phyloP scores from a whole-genome alignment of 257 asterid genomes.

The Penstemon newberryi region DNA sequence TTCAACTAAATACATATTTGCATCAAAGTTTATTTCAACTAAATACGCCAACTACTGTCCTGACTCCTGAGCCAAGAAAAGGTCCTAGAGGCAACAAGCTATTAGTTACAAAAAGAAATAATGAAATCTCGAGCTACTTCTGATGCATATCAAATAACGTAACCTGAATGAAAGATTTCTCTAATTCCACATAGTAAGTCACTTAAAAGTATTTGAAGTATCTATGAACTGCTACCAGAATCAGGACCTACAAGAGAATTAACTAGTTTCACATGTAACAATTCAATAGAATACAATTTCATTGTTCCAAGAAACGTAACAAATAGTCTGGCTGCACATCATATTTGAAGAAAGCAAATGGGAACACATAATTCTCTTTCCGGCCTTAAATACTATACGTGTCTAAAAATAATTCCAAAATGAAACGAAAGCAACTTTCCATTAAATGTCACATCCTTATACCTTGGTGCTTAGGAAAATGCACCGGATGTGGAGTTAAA shows the following conservation, averaged over 20 bases:
- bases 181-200: too few relatives aligned
- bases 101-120: background rate
- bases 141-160: slow-evolving; percentile 6
- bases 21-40: background rate
- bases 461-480: slow-evolving; percentile 82
- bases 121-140: background rate
- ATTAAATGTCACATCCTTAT: background rate
- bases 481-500: slow-evolving; percentile 50
- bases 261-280: background rate
- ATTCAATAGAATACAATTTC: background rate
- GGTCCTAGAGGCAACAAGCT: background rate
- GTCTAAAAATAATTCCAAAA: background rate
- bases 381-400: background rate
- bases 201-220: too few relatives aligned
- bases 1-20: background rate
- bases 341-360: background rate
- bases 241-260: background rate
- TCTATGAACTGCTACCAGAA: too few relatives aligned
- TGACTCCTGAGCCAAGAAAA: background rate
- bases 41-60: background rate
- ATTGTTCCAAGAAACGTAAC: background rate
- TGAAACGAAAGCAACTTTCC: background rate
- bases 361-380: background rate
- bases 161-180: background rate
- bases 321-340: background rate